Percentiles rank a stretch among this genome's conserved stretches.
phyloP scores from a whole-genome alignment of 371 early-diverging fungal species.

The Haplosporangium sp. region DNA sequence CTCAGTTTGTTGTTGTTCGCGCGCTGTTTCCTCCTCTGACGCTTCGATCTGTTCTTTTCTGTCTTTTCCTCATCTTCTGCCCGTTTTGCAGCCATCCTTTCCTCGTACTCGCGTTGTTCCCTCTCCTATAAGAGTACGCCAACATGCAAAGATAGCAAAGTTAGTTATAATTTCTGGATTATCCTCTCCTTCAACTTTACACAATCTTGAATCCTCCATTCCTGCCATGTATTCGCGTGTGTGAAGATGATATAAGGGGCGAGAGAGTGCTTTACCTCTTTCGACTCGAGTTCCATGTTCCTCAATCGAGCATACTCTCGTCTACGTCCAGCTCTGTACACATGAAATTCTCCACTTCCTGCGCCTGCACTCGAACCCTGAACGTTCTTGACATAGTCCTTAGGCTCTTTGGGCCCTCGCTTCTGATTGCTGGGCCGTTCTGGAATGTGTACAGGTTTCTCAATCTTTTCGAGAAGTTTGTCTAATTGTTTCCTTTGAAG shows the following conservation, averaged over 20 bases:
- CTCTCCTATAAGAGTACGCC: slow-evolving; percentile 42
- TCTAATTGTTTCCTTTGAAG: slow-evolving; percentile 77
- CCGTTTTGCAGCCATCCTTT: slow-evolving; percentile 66
- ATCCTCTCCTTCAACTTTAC: too few species aligned
- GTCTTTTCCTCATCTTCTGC: slow-evolving; percentile 82
- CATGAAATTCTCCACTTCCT: slow-evolving; percentile 96
- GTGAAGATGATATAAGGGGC: too few species aligned
- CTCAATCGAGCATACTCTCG: slow-evolving; percentile 87
- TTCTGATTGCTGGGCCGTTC: slow-evolving; percentile 58
- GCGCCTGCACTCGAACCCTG: slow-evolving; percentile 95
- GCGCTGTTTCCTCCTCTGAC: slow-evolving; percentile 74
- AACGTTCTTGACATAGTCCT: slow-evolving; percentile 53
- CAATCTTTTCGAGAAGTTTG: slow-evolving; percentile 79
- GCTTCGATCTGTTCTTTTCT: slow-evolving; percentile 86
- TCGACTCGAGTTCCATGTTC: slow-evolving; percentile 81
- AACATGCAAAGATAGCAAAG: not conserved
- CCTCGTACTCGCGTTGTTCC: slow-evolving; percentile 66
- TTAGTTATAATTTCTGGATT: too few species aligned
- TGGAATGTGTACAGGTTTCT: slow-evolving; percentile 81
- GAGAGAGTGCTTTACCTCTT: too few species aligned
- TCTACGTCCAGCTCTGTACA: slow-evolving; percentile 89
- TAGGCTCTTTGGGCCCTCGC: slow-evolving; percentile 59
- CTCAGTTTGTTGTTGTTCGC: slow-evolving; percentile 43
- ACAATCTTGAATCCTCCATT: too few species aligned
- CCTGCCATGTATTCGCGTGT: too few species aligned